Base-by-base conservation (phyloP, 2,329 filamentous ascomycete species). In the Epichloe elymi region DNA sequence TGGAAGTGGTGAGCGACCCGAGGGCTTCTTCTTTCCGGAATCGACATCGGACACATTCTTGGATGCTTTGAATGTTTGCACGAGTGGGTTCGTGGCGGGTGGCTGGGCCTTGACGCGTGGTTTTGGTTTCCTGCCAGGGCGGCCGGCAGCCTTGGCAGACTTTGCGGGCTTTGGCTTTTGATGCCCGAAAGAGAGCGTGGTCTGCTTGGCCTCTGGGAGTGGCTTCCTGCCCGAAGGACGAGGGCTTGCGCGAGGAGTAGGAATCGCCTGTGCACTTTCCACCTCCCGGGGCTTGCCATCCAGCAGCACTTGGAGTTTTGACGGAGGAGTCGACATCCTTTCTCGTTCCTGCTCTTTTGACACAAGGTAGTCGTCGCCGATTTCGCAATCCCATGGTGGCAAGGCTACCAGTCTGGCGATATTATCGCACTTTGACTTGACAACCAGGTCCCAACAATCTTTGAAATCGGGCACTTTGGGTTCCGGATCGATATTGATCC, bases 401-500 rank as follows among this genome's bases (percentile, higher is more conserved):
- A 85, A 65, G 20, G 79, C 79, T 15, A 82, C 85, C 39, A 88
- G 72, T 46, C 76, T 76, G 19, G 93, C 93, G 39, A 98, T 85
- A 56, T 89, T 83, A 64, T 98, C 93, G 63, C 88, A 93, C 59
- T 86, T 85, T 19, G 88, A 90, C 57, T 82, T 82, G 37, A 98
- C 85, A 17, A 97, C 81, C 54, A 96, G 70, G 66, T 98, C 93
- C 85, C 90, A 98, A 61, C 88, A 89, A 56, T 94, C 85, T 63
- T 91, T 90, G 56, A 97, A 83, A 53, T 96, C 89, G 56, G 80
- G 83, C 19, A 86, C 85, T 42, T 83, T 78, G 1, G 93, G 93
- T 57, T 88, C 86, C 0, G 86, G 75, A 54, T 95, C 89, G 50
- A 88, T 80, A 67, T 97, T 97, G 68, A 98, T 87, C 88, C 91